Evolutionary conservation across 164 flowering plant genomes (phyloP).

Genomic region (Litsea cubeba): DNA sequence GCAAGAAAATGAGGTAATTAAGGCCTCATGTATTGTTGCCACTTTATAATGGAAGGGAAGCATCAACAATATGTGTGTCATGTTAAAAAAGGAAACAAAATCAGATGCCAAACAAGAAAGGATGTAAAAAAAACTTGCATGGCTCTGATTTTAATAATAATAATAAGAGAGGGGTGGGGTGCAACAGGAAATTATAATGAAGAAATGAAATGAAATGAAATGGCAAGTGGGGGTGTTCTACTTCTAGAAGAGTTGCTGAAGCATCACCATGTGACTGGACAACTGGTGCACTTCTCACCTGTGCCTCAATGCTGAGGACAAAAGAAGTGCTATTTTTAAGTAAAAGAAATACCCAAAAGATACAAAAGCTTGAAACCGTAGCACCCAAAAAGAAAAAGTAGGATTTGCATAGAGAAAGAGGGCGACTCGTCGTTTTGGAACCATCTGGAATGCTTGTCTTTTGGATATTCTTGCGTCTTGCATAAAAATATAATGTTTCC

Average conservation of each 20-base stretch:
- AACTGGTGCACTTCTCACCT: not conserved
- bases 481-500: not conserved
- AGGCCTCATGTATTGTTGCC: not conserved
- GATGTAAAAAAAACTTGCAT: not conserved
- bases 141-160: not conserved
- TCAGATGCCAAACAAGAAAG: not conserved
- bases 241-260: no score
- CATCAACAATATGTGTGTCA: not conserved
- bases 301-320: not conserved
- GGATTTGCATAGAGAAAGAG: not conserved
- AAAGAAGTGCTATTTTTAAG: not conserved
- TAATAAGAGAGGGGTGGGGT: not conserved
- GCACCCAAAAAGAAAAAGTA: not conserved
- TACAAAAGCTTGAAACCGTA: not conserved
- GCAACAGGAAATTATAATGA: no score
- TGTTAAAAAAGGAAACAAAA: no score
- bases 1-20: no score
- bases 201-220: no score
- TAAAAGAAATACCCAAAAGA: not conserved
- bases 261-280: no score
- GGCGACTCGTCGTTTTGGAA: not conserved
- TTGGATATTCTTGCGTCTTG: no score
- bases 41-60: not conserved
- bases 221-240: no score
- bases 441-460: not conserved